These are phyloP conservation scores for Fusarium fracticaudum DNA, from an alignment of 2,329 filamentous ascomycete species.

Conservation along the genomic window DNA sequence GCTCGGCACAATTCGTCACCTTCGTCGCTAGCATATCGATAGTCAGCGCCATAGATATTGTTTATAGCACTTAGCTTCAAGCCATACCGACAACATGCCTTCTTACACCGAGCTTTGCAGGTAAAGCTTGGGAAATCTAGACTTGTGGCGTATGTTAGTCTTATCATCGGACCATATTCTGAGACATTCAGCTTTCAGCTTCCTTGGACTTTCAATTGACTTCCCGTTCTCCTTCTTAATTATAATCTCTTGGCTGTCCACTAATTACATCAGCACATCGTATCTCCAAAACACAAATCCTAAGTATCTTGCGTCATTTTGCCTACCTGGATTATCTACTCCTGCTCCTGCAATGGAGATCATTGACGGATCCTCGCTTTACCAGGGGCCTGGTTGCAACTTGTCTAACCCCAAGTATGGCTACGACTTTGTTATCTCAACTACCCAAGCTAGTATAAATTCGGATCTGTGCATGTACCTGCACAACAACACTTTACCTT, in stretches of 20 bases:
- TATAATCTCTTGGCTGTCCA: neutral
- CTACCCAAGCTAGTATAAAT: neutral
- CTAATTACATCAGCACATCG: neutral
- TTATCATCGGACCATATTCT: no score
- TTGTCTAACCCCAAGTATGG: neutral
- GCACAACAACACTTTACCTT: neutral
- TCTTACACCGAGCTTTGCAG: neutral
- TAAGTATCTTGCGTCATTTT: neutral
- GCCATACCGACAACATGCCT: accelerated
- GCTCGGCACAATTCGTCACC: accelerated
- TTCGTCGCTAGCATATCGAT: neutral
- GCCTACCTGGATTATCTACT: accelerated
- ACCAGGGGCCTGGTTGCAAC: neutral
- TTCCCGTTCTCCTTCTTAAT: accelerated
- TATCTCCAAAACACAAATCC: accelerated
- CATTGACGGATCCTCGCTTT: neutral
- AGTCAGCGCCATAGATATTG: neutral
- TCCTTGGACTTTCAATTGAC: neutral
- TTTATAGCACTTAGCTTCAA: neutral
- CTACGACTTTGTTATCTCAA: neutral
- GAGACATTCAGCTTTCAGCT: neutral
- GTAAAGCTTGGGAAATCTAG: neutral
- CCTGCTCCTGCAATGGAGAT: neutral
- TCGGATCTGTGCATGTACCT: neutral
- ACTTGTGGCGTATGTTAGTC: neutral